Percentiles rank a stretch among this genome's conserved stretches.
phyloP scores from a whole-genome alignment of 805 yeast species.

The Candida namnaoensis region DNA sequence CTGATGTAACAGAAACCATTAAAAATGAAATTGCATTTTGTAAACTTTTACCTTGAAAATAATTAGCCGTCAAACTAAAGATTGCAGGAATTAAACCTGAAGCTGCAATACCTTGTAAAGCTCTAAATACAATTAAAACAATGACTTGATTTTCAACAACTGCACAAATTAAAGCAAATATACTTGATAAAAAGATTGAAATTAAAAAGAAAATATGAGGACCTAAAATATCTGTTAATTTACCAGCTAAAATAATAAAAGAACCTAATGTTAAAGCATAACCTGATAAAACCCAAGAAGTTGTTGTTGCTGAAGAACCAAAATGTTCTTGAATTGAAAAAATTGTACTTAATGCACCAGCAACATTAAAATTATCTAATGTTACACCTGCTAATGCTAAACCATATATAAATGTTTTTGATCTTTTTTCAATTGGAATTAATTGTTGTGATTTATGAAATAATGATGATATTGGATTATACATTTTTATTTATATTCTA shows the following conservation, averaged over 20 bases:
- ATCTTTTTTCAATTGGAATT: slow-evolving; percentile 8
- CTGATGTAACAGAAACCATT: slow-evolving; percentile 17
- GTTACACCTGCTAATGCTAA: slow-evolving; percentile 7
- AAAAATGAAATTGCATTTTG: slow-evolving; percentile 19
- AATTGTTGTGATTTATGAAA: neutral
- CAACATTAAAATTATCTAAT: slow-evolving; percentile 18
- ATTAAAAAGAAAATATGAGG: slow-evolving; percentile 21
- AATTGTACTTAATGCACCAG: slow-evolving; percentile 16
- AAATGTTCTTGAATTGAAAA: slow-evolving; percentile 25
- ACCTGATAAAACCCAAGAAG: slow-evolving; percentile 32
- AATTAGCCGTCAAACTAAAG: slow-evolving; percentile 22
- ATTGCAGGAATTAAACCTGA: slow-evolving; percentile 31
- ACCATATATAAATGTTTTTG: slow-evolving; percentile 6
- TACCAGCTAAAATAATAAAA: slow-evolving; percentile 33
- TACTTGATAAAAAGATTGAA: slow-evolving; percentile 15
- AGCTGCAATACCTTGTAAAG: slow-evolving; percentile 36
- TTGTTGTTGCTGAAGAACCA: slow-evolving; percentile 27
- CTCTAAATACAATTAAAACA: slow-evolving; percentile 32
- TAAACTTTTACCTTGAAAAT: slow-evolving; percentile 19
- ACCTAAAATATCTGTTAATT: slow-evolving; percentile 33
- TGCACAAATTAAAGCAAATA: slow-evolving; percentile 26
- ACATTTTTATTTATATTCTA: too few species aligned
- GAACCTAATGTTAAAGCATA: slow-evolving; percentile 36
- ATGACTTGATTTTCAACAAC: slow-evolving; percentile 22
- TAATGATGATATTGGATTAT: too few species aligned